Conservation (phyloP, 2,329 filamentous ascomycete species). For the Colletotrichum sp. region DNA sequence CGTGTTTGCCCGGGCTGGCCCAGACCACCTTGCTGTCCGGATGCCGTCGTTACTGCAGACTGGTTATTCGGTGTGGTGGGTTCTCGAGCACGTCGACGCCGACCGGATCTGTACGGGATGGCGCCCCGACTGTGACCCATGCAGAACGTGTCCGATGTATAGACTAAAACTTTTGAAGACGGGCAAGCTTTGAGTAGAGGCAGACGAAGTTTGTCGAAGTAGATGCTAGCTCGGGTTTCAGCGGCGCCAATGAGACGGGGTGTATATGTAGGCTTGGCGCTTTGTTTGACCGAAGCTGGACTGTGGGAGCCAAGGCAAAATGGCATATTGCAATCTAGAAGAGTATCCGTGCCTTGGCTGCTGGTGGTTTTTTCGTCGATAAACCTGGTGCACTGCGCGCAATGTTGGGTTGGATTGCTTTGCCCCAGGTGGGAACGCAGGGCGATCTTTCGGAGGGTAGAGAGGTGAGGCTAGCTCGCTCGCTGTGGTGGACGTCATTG, state of each 20-base stretch:
- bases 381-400: neutral
- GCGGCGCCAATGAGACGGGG: neutral
- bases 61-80: neutral
- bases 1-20: constrained; percentile 10
- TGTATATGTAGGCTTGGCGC: neutral
- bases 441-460: neutral
- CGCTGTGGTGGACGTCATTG: neutral
- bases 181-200: neutral
- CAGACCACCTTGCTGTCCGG: neutral
- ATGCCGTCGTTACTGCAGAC: neutral
- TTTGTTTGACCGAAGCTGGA: neutral
- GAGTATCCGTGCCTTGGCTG: neutral
- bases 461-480: neutral
- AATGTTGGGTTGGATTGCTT: neutral
- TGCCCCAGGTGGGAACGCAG: neutral
- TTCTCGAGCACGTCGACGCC: neutral
- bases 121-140: neutral
- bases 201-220: neutral
- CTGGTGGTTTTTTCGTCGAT: neutral
- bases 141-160: neutral
- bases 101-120: neutral
- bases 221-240: constrained; percentile 3
- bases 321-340: neutral
- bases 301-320: neutral
- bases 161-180: neutral